phyloP scores from a whole-genome alignment of 2,329 filamentous ascomycete species.

The Fusarium compactum region DNA sequence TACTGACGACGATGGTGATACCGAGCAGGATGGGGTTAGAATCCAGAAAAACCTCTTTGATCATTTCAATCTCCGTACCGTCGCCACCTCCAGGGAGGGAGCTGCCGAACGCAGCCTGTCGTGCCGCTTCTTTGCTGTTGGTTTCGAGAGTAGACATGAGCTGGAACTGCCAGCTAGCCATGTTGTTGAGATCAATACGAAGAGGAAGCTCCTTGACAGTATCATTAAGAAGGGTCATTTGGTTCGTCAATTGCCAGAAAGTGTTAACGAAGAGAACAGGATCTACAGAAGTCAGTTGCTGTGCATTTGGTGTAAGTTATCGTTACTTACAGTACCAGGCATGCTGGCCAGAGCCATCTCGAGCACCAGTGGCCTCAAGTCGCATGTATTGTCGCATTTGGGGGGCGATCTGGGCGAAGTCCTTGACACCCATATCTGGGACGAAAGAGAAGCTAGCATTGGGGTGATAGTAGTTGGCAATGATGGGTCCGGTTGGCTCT shows the following conservation, averaged over 20 bases:
- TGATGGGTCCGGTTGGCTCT: conserved; percentile 72
- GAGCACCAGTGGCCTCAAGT: conserved; percentile 82
- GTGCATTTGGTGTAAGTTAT: too few species aligned
- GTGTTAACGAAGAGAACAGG: conserved; percentile 93
- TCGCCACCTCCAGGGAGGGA: conserved; percentile 82
- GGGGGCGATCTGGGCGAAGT: conserved; percentile 75
- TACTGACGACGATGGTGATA: conserved; percentile 84
- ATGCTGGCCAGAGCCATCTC: conserved; percentile 87
- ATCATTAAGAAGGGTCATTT: conserved; percentile 93
- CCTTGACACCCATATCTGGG: conserved; percentile 79
- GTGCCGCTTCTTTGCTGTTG: conserved; percentile 84
- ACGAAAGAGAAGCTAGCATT: conserved; percentile 93
- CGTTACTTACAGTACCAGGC: conserved; percentile 79
- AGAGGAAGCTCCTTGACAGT: conserved; percentile 86
- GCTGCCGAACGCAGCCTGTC: conserved; percentile 80
- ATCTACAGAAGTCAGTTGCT: conserved; percentile 53
- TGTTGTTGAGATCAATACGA: conserved; percentile 84
- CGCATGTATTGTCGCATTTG: conserved; percentile 82
- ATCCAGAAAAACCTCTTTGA: conserved; percentile 95
- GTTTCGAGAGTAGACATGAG: conserved; percentile 87
- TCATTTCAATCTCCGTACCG: conserved; percentile 93
- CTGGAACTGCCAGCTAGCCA: conserved; percentile 90
- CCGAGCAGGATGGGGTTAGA: conserved; percentile 92
- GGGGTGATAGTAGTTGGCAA: conserved; percentile 92
- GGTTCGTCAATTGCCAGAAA: conserved; percentile 93